phyloP scores from a whole-genome alignment of 2,329 filamentous ascomycete species.

The Diaporthe nobilis region DNA sequence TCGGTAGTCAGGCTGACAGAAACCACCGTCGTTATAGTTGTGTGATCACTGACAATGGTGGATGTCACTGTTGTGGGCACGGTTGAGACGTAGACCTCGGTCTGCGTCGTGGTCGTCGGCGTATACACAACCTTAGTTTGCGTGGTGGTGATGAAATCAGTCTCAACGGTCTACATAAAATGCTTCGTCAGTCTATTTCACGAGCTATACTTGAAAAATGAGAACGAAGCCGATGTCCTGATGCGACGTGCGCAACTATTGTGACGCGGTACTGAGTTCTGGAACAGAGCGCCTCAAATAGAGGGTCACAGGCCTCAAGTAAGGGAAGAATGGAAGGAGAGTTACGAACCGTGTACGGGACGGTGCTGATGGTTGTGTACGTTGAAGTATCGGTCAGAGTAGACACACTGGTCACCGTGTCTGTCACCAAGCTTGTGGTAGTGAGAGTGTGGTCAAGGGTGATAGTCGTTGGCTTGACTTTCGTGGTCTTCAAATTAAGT shows the following conservation, averaged over 20 bases:
- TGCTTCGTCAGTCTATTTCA: neutral
- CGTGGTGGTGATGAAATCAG: neutral
- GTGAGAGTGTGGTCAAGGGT: neutral
- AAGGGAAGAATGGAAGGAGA: neutral
- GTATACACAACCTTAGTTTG: neutral
- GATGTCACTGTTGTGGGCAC: neutral
- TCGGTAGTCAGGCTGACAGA: neutral
- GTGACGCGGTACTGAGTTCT: no score
- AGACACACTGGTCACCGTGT: neutral
- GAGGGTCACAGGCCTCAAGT: no score
- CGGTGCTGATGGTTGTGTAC: constrained; percentile 14
- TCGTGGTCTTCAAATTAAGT: neutral
- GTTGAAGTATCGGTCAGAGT: neutral
- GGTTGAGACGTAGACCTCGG: neutral
- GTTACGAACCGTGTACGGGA: constrained; percentile 16
- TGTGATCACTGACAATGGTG: neutral
- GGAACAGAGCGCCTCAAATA: neutral
- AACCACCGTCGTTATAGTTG: neutral
- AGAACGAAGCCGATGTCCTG: neutral
- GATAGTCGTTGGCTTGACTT: neutral
- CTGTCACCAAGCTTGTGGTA: neutral
- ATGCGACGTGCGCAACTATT: neutral
- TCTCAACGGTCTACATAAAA: neutral
- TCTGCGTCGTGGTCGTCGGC: neutral
- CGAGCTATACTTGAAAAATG: neutral